Evolutionary conservation across 768 basidiomycete genomes (phyloP).

Genomic region (Boletus subcaerulescens): DNA sequence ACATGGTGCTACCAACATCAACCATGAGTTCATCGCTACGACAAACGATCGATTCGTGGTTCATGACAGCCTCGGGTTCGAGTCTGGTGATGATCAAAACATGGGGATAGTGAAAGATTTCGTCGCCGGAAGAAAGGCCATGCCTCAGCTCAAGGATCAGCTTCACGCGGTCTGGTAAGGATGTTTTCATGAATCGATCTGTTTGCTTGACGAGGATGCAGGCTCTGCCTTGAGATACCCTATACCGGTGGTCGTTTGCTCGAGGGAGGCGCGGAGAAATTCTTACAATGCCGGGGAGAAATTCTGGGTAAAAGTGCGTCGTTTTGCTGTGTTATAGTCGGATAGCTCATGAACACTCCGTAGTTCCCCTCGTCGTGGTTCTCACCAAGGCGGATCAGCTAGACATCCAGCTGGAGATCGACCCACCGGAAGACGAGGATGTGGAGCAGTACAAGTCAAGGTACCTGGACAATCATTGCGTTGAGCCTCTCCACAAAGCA

Average conservation of each 20-base stretch:
- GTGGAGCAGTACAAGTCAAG: not conserved
- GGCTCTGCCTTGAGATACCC: constrained; percentile 19
- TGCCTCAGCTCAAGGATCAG: constrained; percentile 1
- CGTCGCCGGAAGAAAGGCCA: not conserved
- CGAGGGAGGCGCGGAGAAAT: constrained; percentile 10
- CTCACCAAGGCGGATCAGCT: constrained; percentile 16
- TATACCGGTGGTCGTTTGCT: constrained; percentile 12
- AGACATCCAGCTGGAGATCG: not conserved
- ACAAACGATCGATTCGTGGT: too few species aligned
- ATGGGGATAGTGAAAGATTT: constrained; percentile 3
- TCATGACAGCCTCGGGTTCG: not conserved
- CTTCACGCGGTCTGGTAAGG: constrained; percentile 14
- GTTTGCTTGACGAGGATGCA: not conserved
- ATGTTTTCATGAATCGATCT: not conserved
- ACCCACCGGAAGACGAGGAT: not conserved
- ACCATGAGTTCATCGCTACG: not conserved
- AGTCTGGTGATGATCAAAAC: constrained; percentile 8
- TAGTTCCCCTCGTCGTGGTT: constrained; percentile 13
- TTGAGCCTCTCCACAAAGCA: not conserved
- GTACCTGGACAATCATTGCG: not conserved
- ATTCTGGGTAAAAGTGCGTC: constrained; percentile 7
- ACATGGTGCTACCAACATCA: not conserved
- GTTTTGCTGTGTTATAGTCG: not conserved
- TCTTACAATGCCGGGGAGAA: not conserved
- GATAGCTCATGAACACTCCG: not conserved